phyloP scores from a whole-genome alignment of 768 basidiomycete genomes.

The Phylloporus arenicola region DNA sequence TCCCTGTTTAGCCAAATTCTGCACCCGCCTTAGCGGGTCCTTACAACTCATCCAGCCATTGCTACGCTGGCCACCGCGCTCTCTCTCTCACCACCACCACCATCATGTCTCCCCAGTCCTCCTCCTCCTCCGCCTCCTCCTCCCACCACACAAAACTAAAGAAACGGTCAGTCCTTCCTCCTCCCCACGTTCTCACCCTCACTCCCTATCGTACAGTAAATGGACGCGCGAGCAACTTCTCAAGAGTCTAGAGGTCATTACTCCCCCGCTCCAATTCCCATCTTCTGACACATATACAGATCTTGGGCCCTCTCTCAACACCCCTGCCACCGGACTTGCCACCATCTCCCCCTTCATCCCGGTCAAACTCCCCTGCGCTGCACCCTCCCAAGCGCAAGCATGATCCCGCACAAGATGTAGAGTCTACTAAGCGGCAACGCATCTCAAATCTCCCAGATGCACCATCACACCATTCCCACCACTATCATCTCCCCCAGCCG shows the following conservation, averaged over 20 bases:
- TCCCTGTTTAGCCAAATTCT: constrained; percentile 32
- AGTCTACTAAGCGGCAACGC: constrained; percentile 31
- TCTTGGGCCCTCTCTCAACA: constrained; percentile 35
- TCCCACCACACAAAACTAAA: constrained; percentile 21
- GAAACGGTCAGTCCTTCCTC: constrained; percentile 30
- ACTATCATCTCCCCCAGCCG: constrained; percentile 25
- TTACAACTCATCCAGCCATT: constrained; percentile 36
- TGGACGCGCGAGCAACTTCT: constrained; percentile 36
- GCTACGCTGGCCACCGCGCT: constrained; percentile 37
- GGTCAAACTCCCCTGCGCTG: constrained; percentile 37
- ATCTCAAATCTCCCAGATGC: constrained; percentile 19
- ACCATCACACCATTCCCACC: constrained; percentile 26
- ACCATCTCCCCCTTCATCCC: constrained; percentile 42
- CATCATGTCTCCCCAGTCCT: constrained; percentile 30
- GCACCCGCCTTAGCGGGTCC: constrained; percentile 29
- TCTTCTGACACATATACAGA: constrained; percentile 29
- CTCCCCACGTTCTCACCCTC: constrained; percentile 11
- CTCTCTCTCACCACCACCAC: constrained; percentile 35
- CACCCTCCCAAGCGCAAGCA: constrained; percentile 37
- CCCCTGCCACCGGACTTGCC: constrained; percentile 42
- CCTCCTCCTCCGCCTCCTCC: constrained; percentile 25
- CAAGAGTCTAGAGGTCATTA: constrained; percentile 36
- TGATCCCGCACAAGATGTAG: constrained; percentile 22
- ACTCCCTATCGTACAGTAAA: constrained; percentile 27
- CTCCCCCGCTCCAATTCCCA: constrained; percentile 1